phyloP scores from a whole-genome alignment of 306 rosid genomes.

The Citrullus amarus region DNA sequence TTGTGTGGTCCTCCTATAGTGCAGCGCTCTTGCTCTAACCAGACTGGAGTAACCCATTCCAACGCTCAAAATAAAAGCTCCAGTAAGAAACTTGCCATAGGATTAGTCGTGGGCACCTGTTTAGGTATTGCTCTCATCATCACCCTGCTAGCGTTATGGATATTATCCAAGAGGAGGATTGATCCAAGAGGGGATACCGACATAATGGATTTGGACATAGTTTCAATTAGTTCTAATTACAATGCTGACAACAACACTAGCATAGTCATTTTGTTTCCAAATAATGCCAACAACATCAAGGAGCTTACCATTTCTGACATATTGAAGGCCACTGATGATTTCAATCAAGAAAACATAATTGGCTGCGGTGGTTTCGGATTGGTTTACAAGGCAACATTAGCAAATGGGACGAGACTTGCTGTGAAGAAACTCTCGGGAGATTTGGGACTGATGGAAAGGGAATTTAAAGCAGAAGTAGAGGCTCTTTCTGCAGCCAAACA shows the following conservation, averaged over 20 bases:
- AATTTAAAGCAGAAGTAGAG: constrained; percentile 87
- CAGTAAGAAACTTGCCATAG: constrained; percentile 33
- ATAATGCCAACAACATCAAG: constrained; percentile 43
- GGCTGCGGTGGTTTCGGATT: constrained; percentile 97
- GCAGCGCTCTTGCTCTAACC: constrained; percentile 44
- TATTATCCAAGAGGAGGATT: constrained; percentile 71
- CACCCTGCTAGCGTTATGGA: constrained; percentile 45
- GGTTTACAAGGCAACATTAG: constrained; percentile 77
- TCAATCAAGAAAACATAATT: constrained; percentile 77
- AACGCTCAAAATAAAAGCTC: constrained; percentile 16
- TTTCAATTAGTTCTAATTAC: constrained; percentile 40
- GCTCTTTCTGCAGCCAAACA: constrained; percentile 85
- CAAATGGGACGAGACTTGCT: constrained; percentile 61
- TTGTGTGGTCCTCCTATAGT: constrained; percentile 45
- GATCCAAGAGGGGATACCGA: constrained; percentile 66
- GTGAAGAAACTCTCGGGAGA: constrained; percentile 94
- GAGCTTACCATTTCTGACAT: constrained; percentile 73
- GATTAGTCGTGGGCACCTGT: constrained; percentile 28
- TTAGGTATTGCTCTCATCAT: constrained; percentile 37
- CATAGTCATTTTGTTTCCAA: constrained; percentile 71
- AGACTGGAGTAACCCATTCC: constrained; percentile 5
- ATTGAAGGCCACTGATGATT: constrained; percentile 77
- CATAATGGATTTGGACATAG: constrained; percentile 51
- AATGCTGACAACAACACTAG: constrained; percentile 53
- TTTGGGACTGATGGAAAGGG: constrained; percentile 88